Base-by-base conservation (phyloP, 2,329 filamentous ascomycete species). In the Fusarium pseudograminearum region DNA sequence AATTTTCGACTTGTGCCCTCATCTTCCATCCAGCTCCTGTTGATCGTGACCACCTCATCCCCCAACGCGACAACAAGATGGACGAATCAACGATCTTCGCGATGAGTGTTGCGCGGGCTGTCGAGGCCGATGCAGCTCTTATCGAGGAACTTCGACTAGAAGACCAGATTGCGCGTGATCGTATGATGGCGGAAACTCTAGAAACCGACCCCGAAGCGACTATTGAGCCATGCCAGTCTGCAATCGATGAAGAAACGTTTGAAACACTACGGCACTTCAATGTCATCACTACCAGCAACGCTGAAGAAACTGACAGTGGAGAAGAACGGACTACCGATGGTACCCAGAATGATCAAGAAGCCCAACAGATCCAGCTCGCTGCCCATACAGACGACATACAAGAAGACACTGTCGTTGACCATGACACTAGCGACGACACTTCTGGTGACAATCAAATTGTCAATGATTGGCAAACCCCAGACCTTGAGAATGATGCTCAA, bases 91-190 rank as follows among this genome's bases (percentile, higher is more conserved):
- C 3, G 1, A 18, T n/a, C 11, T 30, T 58, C n/a, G 53, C 57
- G 0, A 11, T 48, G 0, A 58, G 57, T 33, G 28, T 60, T 0
- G 57, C 57, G 0, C 8, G 34, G 2, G 57, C 34, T 0, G 28
- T 41, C 1, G 41, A 60, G 2, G 7, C 28, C 4, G 57, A 60
- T 0, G 57, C 28, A 0, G 22, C 4, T 0, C 12, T 60, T 0
- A 41, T 60, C 5, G 22, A 30, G 3, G 1, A 44, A 3, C 11
- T 47, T 14, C 24, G 45, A 1, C n/a, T 7, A 28, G 57, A 60
- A 1, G 28, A 60, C 0, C 53, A 48, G 12, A 8, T 20, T 0
- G 14, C 10, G 4, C 2, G 15, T 8, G 53, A 41, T 8, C 0
- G 0, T 4, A 31, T 47, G 1, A 12, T 58, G 0, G 41, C 41